Evolutionary conservation across 345 rosid genomes (phyloP), one percentile per base, ranked within the genome.

Genomic region (Eucalyptus camaldulensis): DNA sequence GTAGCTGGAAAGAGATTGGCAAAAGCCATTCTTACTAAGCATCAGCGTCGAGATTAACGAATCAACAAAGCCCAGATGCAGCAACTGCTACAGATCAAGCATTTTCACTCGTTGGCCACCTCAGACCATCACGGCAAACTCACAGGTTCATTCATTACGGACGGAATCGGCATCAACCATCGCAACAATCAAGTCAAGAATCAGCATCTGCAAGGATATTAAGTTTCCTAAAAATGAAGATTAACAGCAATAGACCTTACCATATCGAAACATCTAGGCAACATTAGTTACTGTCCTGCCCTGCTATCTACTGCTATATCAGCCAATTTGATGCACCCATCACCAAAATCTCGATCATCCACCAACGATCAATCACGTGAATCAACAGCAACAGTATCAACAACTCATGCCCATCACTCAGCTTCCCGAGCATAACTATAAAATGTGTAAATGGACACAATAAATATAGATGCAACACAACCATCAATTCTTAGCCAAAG

Each of bases 311-410:
- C 89, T 29, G 86, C 86, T 88, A 88, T 33, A 88, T n/a, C 89
- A 25, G n/a, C 86, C 86, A 80, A 44, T 47, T 25, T 49, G 86
- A 80, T 86, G 87, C 85, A 45, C 69, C 58, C 85, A 85, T 49
- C 88, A 89, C 44, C 90, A 62, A 86, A 65, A 88, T 88, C 90
- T 54, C 58, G 80, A 88, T 86, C 90, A 83, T 88, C 90, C 90
- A 85, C 56, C 88, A 86, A 86, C 72, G 88, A 88, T 58, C 86
- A 45, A 85, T 76, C 50, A 60, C 49, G 29, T 21, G 62, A 87
- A 89, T 76, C 50, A 65, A 69, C 90, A 85, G 90, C 90, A 81
- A 88, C 88, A 83, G 67, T 88, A 89, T 89, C 90, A 89, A 89
- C 90, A 89, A 31, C 65, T 65, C 90, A 89, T 49, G 80, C 86